Evolutionary conservation across 768 basidiomycete species (phyloP), one percentile per base, ranked within the genome.

Genomic region (Leucocoprinus leucothites): DNA sequence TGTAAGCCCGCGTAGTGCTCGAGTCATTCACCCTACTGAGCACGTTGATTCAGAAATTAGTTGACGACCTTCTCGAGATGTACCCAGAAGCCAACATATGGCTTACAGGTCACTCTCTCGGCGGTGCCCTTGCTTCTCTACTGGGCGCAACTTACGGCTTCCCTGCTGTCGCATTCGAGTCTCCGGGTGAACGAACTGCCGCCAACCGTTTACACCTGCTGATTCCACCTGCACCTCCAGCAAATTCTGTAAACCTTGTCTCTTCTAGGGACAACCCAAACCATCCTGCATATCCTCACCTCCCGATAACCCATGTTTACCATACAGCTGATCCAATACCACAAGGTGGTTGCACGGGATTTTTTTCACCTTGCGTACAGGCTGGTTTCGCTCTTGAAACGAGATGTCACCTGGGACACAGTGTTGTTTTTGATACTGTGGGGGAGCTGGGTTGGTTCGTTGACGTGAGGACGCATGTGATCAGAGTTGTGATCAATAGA

Each of bases 321-420:
- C 92, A 98, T 67, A 95, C 86, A 1, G 89, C 87, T 1, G 96
- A 98, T 68, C 96, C 95, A 0, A 94, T 98, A 38, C 85, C 96
- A 0, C 89, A 90, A 74, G 91, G 90, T 0, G 70, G 78, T 1
- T 94, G 92, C 65, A 93, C 77, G 0, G 93, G 93, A 28, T 72
- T 86, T 3, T 69, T 80, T 8, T 94, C 89, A 0, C 69, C 80
- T 0, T 99, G 96, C 67, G 83, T 86, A 14, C 79, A 91, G 31
- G 92, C 75, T 0, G 96, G 96, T 1, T 96, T 88, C 66, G 96
- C 94, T 1, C 71, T 95, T 61, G 93, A 95, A 69, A 86, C 87
- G 0, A 77, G 77, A 21, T 98, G 96, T 60, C 96, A 98, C 69
- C 77, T 94, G 0, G 96, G 96, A 46, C 85, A 89, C 69, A 85